Conservation (phyloP, 805 yeast species). For the Komagataella pastoris region DNA sequence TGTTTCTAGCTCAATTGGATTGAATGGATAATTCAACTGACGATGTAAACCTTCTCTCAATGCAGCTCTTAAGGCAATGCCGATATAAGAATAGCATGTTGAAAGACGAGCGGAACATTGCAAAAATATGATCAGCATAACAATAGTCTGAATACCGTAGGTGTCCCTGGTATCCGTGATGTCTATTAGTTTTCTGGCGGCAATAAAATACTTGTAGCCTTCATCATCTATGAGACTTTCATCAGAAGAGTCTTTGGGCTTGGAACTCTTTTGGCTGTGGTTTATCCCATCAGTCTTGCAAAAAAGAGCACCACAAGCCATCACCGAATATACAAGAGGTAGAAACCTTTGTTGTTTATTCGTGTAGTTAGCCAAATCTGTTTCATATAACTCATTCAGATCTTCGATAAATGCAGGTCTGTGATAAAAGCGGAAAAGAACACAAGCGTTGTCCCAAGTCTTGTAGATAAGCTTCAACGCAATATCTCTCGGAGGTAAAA, state of each 20-base stretch:
- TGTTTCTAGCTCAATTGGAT: constrained; percentile 72
- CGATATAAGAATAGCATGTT: constrained; percentile 81
- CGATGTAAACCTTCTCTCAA: constrained; percentile 75
- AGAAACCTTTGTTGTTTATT: constrained; percentile 62
- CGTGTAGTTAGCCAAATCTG: constrained; percentile 61
- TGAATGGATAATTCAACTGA: constrained; percentile 46
- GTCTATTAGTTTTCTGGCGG: constrained; percentile 68
- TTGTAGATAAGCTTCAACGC: constrained; percentile 61
- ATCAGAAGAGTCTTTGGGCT: constrained; percentile 9
- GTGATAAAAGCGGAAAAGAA: constrained; percentile 74
- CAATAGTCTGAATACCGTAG: constrained; percentile 72
- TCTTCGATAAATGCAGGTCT: constrained; percentile 69
- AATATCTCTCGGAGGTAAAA: constrained; percentile 62
- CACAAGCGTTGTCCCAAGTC: constrained; percentile 81
- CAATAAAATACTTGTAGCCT: constrained; percentile 69
- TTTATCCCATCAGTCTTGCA: constrained; percentile 31
- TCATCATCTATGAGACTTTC: constrained; percentile 46
- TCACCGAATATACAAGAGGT: constrained; percentile 73
- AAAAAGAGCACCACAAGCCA: constrained; percentile 81
- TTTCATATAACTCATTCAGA: constrained; percentile 60
- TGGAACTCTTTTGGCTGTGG: constrained; percentile 4
- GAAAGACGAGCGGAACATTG: constrained; percentile 83
- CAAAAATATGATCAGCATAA: constrained; percentile 72
- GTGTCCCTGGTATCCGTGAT: constrained; percentile 76
- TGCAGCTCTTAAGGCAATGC: constrained; percentile 76